Percentiles rank a stretch among this genome's conserved stretches.
These are phyloP conservation scores for Ogataea hybrid DNA, from an alignment of 1,139 yeast species.

Conservation along the genomic window DNA sequence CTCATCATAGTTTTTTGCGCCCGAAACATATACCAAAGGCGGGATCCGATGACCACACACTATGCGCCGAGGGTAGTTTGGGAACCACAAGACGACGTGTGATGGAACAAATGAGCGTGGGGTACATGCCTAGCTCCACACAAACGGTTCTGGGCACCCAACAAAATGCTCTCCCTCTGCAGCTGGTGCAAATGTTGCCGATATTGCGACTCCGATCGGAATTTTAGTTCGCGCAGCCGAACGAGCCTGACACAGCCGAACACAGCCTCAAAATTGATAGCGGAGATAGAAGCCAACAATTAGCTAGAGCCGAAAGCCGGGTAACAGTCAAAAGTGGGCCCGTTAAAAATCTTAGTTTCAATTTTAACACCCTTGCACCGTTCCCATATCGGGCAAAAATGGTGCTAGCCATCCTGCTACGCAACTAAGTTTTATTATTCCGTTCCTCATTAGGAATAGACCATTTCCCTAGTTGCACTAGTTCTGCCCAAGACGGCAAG, in stretches of 20 bases:
- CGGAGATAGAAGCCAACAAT: background rate
- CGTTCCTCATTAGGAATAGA: slow-evolving; percentile 1
- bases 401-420: slow-evolving; percentile 4
- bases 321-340: background rate
- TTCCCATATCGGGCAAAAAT: slow-evolving; percentile 1
- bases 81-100: background rate
- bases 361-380: slow-evolving; percentile 3
- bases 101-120: no score
- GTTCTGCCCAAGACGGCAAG: slow-evolving; percentile 5
- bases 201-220: background rate
- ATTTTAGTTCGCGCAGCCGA: background rate
- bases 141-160: background rate
- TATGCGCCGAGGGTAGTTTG: background rate
- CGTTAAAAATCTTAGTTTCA: background rate
- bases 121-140: background rate
- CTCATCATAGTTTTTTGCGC: background rate
- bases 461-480: background rate
- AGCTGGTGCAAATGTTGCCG: background rate
- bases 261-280: background rate
- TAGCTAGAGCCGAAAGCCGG: background rate
- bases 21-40: background rate
- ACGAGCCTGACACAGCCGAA: background rate
- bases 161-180: background rate
- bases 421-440: background rate
- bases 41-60: background rate